These are phyloP conservation scores for Microdochium trichocladiopsis DNA, from an alignment of 2,329 filamentous ascomycete species.

Conservation along the genomic window DNA sequence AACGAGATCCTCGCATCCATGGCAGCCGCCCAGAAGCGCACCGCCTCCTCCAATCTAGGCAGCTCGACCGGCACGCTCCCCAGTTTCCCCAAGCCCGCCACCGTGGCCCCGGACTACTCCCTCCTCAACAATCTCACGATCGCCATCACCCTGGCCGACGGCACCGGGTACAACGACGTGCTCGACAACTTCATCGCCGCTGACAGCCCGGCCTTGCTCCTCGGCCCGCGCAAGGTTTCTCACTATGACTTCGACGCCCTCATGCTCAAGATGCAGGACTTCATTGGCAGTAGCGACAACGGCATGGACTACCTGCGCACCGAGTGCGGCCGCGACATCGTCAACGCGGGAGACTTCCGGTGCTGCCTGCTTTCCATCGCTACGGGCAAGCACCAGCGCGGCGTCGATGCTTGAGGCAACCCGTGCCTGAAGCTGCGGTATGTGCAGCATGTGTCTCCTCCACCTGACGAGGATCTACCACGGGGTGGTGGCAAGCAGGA, in stretches of 20 bases:
- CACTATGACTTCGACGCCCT: neutral
- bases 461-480: no score
- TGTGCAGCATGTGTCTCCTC: no score
- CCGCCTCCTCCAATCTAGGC: no score
- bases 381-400: neutral
- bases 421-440: neutral
- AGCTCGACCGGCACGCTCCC: neutral
- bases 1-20: no score
- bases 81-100: neutral
- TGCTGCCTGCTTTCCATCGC: neutral
- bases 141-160: neutral
- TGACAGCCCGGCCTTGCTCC: neutral
- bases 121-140: neutral
- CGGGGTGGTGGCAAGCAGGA: no score
- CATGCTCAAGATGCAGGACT: neutral
- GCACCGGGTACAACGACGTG: neutral
- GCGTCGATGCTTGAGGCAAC: neutral
- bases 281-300: neutral
- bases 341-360: neutral
- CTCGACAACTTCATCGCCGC: neutral
- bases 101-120: neutral
- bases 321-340: neutral
- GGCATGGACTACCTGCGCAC: neutral
- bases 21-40: no score
- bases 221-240: neutral